Percentiles rank a stretch among this genome's conserved stretches.
Conservation (phyloP, 225 moss, liverwort and hornwort species). For the Bryoerythrophyllum caledonicum region DNA sequence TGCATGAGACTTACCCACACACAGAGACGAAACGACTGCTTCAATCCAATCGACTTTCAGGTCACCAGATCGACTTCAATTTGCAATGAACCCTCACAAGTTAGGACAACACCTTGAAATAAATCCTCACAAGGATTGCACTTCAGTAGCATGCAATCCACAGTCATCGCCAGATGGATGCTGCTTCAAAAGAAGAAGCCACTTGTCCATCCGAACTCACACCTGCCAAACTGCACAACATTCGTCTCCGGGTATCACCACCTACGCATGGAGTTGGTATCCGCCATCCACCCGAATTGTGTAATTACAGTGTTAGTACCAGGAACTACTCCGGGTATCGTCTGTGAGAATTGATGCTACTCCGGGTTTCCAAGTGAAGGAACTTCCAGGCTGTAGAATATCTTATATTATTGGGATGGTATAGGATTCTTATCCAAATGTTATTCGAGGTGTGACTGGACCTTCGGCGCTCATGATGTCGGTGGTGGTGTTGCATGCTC, state of each 20-base stretch:
- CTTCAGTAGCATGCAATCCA: not conserved
- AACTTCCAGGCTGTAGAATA: not conserved
- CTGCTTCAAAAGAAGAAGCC: not conserved
- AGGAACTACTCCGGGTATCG: no score
- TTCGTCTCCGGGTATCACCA: no score
- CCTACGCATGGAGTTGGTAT: no score
- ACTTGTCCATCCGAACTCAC: not conserved
- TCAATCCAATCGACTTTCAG: no score
- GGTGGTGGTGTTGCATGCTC: not conserved
- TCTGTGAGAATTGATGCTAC: no score
- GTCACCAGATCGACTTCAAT: not conserved
- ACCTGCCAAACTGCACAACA: not conserved
- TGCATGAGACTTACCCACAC: not conserved
- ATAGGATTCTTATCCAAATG: not conserved
- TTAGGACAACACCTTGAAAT: no score
- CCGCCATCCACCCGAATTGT: no score
- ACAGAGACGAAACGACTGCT: not conserved
- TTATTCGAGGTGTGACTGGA: not conserved
- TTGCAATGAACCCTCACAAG: not conserved
- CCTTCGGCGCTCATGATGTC: not conserved
- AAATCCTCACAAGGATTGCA: not conserved
- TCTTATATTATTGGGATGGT: no score
- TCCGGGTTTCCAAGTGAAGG: not conserved
- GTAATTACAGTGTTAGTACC: no score
- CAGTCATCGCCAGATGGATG: not conserved